phyloP scores from a whole-genome alignment of 306 rosid genomes.

The Vigna radiata region DNA sequence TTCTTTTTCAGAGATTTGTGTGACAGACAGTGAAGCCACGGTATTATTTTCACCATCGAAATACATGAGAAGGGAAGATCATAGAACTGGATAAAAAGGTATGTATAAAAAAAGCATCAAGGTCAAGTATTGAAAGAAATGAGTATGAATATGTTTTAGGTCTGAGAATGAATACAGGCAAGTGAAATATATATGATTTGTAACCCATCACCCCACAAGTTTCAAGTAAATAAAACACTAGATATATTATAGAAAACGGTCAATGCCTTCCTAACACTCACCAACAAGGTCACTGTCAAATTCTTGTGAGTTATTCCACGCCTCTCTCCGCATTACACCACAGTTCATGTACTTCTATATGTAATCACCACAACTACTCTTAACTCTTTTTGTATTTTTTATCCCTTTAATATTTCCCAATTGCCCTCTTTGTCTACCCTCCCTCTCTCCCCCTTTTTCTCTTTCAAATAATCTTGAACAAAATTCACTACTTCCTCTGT shows the following conservation, averaged over 20 bases:
- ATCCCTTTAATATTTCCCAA: not conserved
- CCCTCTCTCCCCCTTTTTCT: not conserved
- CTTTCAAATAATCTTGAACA: slow-evolving; percentile 6
- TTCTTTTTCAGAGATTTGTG: not conserved
- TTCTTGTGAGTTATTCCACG: not conserved
- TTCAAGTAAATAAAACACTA: not conserved
- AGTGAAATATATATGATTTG: not conserved
- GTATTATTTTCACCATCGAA: not conserved
- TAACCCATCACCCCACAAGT: not conserved
- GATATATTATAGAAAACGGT: not conserved
- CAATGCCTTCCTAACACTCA: too few species aligned
- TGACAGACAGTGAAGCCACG: not conserved
- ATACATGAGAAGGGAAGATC: not conserved
- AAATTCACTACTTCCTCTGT: not conserved
- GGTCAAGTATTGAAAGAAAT: not conserved
- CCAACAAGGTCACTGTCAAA: not conserved
- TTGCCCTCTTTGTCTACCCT: not conserved
- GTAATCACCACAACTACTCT: too few species aligned
- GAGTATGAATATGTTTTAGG: not conserved
- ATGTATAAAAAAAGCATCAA: not conserved
- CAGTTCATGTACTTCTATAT: not conserved
- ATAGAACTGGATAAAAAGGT: not conserved
- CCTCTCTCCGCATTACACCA: not conserved
- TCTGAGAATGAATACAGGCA: not conserved
- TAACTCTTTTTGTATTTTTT: not conserved